A percentile compares a stretch with the other conserved stretches of the same genome.
Conservation (phyloP, 257 asterid species). For the Ophiorrhiza pumila region DNA sequence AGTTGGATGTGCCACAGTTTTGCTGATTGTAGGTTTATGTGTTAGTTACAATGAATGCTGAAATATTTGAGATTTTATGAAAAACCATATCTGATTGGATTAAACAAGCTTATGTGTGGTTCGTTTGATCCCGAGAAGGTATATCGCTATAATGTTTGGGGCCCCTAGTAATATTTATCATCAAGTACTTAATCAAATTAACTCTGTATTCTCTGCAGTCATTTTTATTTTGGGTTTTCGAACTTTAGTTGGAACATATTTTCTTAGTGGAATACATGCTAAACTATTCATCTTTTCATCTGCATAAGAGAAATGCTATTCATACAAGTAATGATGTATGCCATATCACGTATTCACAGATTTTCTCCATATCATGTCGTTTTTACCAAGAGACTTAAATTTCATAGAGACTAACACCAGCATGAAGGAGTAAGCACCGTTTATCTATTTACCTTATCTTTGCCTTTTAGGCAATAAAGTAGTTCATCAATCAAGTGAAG, state of each 20-base stretch:
- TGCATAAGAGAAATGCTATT: background rate
- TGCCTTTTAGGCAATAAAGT: background rate
- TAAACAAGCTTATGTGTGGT: background rate
- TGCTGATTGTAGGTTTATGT: background rate
- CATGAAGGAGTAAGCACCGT: conserved; percentile 28
- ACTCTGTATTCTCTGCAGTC: background rate
- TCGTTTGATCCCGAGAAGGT: background rate
- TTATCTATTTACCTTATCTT: background rate
- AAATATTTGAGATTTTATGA: background rate
- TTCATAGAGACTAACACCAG: conserved; percentile 30
- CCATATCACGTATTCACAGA: conserved; percentile 23
- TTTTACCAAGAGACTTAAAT: conserved; percentile 36
- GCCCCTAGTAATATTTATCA: background rate
- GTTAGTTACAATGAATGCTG: background rate
- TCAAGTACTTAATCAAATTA: background rate
- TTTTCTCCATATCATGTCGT: conserved; percentile 40
- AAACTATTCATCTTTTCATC: background rate
- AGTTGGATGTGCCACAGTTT: background rate
- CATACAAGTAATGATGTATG: conserved; percentile 3
- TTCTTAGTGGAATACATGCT: background rate
- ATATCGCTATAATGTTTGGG: background rate
- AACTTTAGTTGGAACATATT: background rate
- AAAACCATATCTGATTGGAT: background rate
- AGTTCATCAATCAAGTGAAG: conserved; percentile 7
- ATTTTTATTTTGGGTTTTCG: background rate